phyloP scores from a whole-genome alignment of 768 basidiomycete species.

The Fistulinella prunicolor region DNA sequence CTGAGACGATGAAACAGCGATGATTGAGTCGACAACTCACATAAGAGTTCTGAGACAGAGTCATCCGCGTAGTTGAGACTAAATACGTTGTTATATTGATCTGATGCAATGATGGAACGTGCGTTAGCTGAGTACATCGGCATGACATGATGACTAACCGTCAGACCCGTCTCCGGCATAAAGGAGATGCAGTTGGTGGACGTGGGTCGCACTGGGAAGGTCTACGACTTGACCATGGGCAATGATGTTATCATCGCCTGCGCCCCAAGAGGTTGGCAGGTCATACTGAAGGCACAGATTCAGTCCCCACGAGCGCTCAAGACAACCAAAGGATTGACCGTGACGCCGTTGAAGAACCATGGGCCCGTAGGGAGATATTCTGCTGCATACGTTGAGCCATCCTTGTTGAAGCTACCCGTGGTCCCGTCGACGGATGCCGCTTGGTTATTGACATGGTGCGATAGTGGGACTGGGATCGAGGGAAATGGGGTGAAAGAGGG shows the following conservation, averaged over 20 bases:
- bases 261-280: constrained; percentile 42
- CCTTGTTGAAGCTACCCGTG: constrained; percentile 38
- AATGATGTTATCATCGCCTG: constrained; percentile 42
- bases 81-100: constrained; percentile 36
- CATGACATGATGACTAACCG: constrained; percentile 22
- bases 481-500: constrained; percentile 28
- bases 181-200: constrained; percentile 48
- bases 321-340: constrained; percentile 22
- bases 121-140: background rate
- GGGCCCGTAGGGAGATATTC: constrained; percentile 39
- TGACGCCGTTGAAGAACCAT: constrained; percentile 40
- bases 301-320: background rate
- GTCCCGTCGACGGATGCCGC: constrained; percentile 41
- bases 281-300: constrained; percentile 35
- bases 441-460: constrained; percentile 38
- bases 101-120: constrained; percentile 8
- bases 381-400: constrained; percentile 40
- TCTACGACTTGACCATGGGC: constrained; percentile 41
- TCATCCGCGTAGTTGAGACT: constrained; percentile 37
- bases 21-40: constrained; percentile 22
- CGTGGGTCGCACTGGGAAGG: constrained; percentile 31
- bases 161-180: constrained; percentile 42
- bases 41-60: constrained; percentile 32
- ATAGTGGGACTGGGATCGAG: constrained; percentile 31
- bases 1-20: background rate